phyloP scores from a whole-genome alignment of 73 alveolate species.

The Vitrella brassicaformis region DNA sequence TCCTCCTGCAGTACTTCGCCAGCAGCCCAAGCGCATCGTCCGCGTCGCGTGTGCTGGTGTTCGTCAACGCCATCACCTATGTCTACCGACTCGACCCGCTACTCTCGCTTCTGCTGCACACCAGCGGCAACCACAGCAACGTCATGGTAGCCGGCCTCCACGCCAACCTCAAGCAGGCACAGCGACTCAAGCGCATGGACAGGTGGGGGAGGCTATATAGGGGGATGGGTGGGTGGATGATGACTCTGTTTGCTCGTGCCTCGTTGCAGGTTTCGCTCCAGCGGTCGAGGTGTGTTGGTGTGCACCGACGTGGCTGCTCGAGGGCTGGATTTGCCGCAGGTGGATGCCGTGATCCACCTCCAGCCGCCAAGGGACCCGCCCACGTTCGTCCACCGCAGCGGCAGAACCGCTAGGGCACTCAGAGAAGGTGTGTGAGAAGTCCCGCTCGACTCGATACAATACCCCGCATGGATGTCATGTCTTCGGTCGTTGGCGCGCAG shows the following conservation, averaged over 20 bases:
- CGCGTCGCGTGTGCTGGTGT: constrained; percentile 49
- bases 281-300: constrained; percentile 52
- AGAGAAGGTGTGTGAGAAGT: too few species aligned
- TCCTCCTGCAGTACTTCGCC: neutral
- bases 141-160: too few species aligned
- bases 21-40: too few species aligned
- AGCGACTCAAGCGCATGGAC: too few species aligned
- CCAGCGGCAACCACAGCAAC: too few species aligned
- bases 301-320: constrained; percentile 92
- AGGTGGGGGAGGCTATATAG: too few species aligned
- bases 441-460: too few species aligned
- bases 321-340: constrained; percentile 82
- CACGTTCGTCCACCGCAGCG: constrained; percentile 81
- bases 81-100: constrained; percentile 59
- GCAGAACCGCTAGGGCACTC: constrained; percentile 85
- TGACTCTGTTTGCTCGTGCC: neutral
- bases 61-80: constrained; percentile 73
- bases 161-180: too few species aligned
- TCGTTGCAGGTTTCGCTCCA: neutral
- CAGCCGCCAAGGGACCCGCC: constrained; percentile 82
- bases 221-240: too few species aligned
- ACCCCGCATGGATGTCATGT: too few species aligned
- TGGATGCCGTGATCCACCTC: constrained; percentile 70
- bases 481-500: too few species aligned
- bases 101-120: constrained; percentile 28